phyloP scores from a whole-genome alignment of 139 green algal genomes.

The Ettlia oleoabundans region DNA sequence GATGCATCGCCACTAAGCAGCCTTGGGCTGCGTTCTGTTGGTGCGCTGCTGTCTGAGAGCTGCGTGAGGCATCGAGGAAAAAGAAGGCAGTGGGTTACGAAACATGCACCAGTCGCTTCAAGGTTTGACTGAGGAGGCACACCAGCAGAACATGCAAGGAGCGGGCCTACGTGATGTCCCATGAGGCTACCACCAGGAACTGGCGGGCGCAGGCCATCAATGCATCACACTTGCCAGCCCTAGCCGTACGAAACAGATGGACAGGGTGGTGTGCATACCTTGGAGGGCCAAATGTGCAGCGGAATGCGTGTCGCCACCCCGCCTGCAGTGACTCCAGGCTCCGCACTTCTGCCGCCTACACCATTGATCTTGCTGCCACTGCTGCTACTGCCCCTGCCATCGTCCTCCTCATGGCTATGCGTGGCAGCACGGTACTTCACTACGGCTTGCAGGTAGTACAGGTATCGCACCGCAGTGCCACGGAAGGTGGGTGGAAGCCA shows the following conservation, averaged over 20 bases:
- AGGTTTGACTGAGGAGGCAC: too few species aligned
- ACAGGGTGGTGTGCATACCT: not conserved
- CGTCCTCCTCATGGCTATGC: not conserved
- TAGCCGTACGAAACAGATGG: not conserved
- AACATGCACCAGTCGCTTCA: too few species aligned
- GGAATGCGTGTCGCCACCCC: conserved; percentile 5
- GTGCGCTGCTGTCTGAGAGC: too few species aligned
- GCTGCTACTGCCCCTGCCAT: not conserved
- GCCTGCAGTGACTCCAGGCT: too few species aligned
- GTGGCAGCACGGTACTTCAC: conserved; percentile 29
- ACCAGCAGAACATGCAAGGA: not conserved
- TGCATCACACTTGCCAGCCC: not conserved
- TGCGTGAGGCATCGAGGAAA: too few species aligned
- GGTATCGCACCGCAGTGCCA: conserved; percentile 52
- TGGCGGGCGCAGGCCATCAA: too few species aligned
- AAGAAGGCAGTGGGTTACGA: too few species aligned
- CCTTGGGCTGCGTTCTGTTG: too few species aligned
- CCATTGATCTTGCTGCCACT: not conserved
- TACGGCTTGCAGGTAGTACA: conserved; percentile 51
- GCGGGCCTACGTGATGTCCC: too few species aligned
- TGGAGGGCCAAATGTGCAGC: conserved; percentile 36
- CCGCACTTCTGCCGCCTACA: too few species aligned
- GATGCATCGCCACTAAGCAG: too few species aligned
- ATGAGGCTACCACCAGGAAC: too few species aligned
- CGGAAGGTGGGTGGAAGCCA: conserved; percentile 61